A percentile compares a stretch with the other conserved stretches of the same genome.
These are phyloP conservation scores for Xerocomellus chrysenteron DNA, from an alignment of 768 basidiomycete species.

Conservation along the genomic window DNA sequence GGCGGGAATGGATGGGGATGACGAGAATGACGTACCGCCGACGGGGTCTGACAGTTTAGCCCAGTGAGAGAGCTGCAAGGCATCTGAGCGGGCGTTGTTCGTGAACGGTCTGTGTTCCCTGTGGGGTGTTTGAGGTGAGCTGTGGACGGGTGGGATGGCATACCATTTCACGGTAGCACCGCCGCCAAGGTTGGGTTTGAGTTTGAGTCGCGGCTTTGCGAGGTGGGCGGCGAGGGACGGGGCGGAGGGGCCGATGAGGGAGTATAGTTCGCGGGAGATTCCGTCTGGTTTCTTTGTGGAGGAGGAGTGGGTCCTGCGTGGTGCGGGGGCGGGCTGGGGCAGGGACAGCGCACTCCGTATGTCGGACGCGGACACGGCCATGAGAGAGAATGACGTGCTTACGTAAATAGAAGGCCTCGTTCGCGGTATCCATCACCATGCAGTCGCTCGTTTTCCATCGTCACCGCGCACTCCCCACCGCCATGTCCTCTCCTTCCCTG, in stretches of 20 bases:
- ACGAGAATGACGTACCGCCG: conserved; percentile 43
- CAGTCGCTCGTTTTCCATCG: no score
- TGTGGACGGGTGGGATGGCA: conserved; percentile 1
- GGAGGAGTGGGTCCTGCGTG: conserved; percentile 42
- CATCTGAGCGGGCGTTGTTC: conserved; percentile 67
- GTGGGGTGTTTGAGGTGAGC: neutral
- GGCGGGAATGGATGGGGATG: neutral
- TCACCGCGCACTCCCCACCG: no score
- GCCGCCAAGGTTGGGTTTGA: conserved; percentile 74
- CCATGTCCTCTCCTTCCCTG: neutral
- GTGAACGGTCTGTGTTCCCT: conserved; percentile 80
- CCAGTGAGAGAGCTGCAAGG: conserved; percentile 82
- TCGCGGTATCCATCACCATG: no score
- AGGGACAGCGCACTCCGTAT: conserved; percentile 82
- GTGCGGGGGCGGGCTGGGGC: conserved; percentile 35
- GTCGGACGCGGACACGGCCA: conserved; percentile 76
- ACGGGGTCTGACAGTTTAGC: conserved; percentile 59
- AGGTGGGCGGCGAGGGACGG: conserved; percentile 81
- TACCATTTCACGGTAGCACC: conserved; percentile 73
- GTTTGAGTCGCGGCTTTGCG: conserved; percentile 81
- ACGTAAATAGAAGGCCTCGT: neutral
- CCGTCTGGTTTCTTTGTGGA: conserved; percentile 75
- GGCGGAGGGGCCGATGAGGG: conserved; percentile 91
- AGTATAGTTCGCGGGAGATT: conserved; percentile 89
- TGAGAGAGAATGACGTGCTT: conserved; percentile 20